Evolutionary conservation across 768 basidiomycete genomes (phyloP).

Genomic region (Naganishia onofrii): DNA sequence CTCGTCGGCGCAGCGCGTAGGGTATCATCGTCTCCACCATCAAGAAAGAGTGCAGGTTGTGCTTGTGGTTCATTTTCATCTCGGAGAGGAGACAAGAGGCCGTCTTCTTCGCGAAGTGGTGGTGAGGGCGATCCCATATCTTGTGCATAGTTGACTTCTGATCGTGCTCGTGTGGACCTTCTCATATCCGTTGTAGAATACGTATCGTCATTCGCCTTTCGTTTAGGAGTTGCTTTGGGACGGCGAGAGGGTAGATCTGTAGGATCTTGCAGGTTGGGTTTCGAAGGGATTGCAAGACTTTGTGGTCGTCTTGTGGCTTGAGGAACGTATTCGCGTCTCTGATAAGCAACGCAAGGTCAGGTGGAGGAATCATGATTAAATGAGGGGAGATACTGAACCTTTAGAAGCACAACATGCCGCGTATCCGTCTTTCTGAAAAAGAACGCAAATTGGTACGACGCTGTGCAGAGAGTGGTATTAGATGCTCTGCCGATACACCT

Average conservation of each 20-base stretch:
- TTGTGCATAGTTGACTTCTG: not conserved
- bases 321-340: slow-evolving; percentile 30
- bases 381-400: slow-evolving; percentile 58
- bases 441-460: slow-evolving; percentile 85
- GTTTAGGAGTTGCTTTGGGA: not conserved
- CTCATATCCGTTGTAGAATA: not conserved
- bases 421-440: slow-evolving; percentile 79
- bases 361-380: slow-evolving; percentile 30
- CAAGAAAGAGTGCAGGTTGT: not conserved
- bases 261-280: not conserved
- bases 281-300: not conserved
- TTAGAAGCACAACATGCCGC: slow-evolving; percentile 70
- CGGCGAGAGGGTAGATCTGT: slow-evolving; percentile 1
- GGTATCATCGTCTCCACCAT: not conserved
- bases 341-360: not conserved
- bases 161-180: slow-evolving; percentile 1
- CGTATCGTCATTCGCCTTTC: not conserved
- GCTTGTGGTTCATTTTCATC: not conserved
- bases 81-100: not conserved
- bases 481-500: not conserved
- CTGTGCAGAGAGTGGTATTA: slow-evolving; percentile 53
- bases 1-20: slow-evolving; percentile 31
- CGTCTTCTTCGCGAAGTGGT: not conserved
- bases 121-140: not conserved
- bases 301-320: not conserved